A percentile compares a stretch with the other conserved stretches of the same genome.
These are phyloP conservation scores for Neopestalotiopsis sp. DNA, from an alignment of 2,329 filamentous ascomycete species.

Conservation along the genomic window DNA sequence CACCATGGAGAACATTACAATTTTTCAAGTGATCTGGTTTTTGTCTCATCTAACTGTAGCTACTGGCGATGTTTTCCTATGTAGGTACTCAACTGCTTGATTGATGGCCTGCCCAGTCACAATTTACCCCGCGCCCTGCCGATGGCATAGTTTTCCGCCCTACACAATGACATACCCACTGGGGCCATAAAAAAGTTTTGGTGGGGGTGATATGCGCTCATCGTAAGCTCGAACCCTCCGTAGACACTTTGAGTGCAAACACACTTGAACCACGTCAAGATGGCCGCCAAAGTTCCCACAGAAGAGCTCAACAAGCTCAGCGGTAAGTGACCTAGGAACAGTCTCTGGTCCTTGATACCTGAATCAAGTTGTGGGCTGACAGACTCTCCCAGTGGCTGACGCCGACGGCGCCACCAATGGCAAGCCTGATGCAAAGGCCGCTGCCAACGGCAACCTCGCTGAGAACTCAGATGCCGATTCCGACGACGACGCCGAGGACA, in stretches of 20 bases:
- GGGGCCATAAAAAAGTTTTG: slow-evolving; percentile 2
- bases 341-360: too few relatives aligned
- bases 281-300: slow-evolving; percentile 45
- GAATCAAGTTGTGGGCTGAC: not conserved
- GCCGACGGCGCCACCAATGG: slow-evolving; percentile 40
- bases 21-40: too few relatives aligned
- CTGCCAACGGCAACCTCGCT: slow-evolving; percentile 43
- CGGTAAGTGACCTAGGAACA: slow-evolving; percentile 32
- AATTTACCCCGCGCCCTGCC: slow-evolving; percentile 4
- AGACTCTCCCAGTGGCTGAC: slow-evolving; percentile 42
- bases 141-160: not conserved
- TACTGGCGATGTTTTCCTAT: too few relatives aligned
- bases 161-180: not conserved
- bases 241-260: not conserved
- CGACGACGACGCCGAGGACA: slow-evolving; percentile 57
- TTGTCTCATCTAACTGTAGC: too few relatives aligned
- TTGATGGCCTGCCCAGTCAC: not conserved
- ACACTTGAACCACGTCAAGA: slow-evolving; percentile 29
- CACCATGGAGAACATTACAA: too few relatives aligned
- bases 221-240: not conserved
- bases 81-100: not conserved
- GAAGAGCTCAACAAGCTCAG: slow-evolving; percentile 48
- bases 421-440: slow-evolving; percentile 42
- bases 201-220: slow-evolving; percentile 5
- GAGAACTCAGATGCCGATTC: slow-evolving; percentile 54